These are phyloP conservation scores for Solanum pinnatisectum DNA, from an alignment of 257 asterid genomes.

Conservation along the genomic window DNA sequence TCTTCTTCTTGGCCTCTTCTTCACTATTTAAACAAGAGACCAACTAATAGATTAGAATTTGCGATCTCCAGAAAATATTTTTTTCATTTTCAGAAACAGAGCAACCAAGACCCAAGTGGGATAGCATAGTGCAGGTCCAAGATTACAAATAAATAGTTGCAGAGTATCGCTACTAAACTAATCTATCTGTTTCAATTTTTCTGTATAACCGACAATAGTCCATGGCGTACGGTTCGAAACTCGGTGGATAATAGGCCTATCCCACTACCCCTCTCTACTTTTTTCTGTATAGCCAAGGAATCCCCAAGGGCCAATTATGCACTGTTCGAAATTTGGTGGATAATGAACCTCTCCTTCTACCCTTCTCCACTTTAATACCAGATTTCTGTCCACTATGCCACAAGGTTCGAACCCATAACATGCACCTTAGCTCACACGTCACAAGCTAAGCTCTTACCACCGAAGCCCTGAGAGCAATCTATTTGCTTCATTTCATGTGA, in stretches of 20 bases:
- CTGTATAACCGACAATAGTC: not conserved
- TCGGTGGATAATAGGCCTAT: not conserved
- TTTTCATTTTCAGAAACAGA: not conserved
- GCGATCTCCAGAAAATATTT: not conserved
- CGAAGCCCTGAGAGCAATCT: not conserved
- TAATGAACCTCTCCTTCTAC: not conserved
- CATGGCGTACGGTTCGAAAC: not conserved
- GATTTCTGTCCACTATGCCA: not conserved
- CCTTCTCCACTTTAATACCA: not conserved
- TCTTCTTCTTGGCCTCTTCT: constrained; percentile 91
- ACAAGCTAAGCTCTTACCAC: not conserved
- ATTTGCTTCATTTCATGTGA: not conserved
- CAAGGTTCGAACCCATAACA: not conserved
- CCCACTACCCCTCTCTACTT: not conserved
- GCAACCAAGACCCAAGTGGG: not conserved
- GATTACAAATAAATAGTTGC: not conserved
- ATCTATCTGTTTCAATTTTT: not conserved
- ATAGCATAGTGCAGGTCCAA: not conserved
- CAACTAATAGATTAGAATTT: not conserved
- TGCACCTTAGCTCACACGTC: not conserved
- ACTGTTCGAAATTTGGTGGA: not conserved
- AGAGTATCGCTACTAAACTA: not conserved
- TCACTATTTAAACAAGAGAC: constrained; percentile 23
- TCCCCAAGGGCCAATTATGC: not conserved
- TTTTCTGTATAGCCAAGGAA: not conserved